A percentile compares a stretch with the other conserved stretches of the same genome.
Conservation (phyloP, 2,329 filamentous ascomycete genomes). For the Botrytis cinerea region DNA sequence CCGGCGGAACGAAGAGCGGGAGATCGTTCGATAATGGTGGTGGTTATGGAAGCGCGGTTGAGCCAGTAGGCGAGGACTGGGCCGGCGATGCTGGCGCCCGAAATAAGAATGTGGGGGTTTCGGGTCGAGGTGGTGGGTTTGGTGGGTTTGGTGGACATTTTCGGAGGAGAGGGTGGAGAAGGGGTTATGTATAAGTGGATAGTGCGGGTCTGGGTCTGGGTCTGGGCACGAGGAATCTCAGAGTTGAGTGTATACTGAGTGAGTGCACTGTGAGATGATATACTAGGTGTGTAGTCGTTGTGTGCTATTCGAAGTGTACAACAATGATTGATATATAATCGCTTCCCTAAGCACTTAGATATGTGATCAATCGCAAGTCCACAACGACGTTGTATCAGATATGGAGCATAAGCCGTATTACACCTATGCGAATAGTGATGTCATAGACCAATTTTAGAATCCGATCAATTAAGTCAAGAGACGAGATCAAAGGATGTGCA, state of each 20-base stretch:
- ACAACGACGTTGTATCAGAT: not conserved
- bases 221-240: not conserved
- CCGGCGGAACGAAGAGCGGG: conserved; percentile 49
- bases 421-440: not conserved
- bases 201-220: not conserved
- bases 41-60: conserved; percentile 43
- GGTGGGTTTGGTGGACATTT: not conserved
- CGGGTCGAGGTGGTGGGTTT: not conserved
- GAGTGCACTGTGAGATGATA: not conserved
- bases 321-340: no score
- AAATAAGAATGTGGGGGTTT: conserved; percentile 39
- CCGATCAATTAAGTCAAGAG: not conserved
- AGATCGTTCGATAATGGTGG: conserved; percentile 48
- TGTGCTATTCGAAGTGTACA: not conserved
- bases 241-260: not conserved
- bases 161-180: not conserved
- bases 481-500: not conserved
- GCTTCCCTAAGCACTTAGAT: no score
- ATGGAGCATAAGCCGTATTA: not conserved
- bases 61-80: conserved; percentile 54
- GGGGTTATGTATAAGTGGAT: not conserved
- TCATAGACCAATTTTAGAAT: not conserved
- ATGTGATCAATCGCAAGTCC: not conserved
- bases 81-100: conserved; percentile 43
- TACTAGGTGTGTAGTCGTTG: not conserved